A percentile compares a stretch with the other conserved stretches of the same genome.
Conservation (phyloP, 2,329 filamentous ascomycete genomes). For the Paecilomyces sp. region DNA sequence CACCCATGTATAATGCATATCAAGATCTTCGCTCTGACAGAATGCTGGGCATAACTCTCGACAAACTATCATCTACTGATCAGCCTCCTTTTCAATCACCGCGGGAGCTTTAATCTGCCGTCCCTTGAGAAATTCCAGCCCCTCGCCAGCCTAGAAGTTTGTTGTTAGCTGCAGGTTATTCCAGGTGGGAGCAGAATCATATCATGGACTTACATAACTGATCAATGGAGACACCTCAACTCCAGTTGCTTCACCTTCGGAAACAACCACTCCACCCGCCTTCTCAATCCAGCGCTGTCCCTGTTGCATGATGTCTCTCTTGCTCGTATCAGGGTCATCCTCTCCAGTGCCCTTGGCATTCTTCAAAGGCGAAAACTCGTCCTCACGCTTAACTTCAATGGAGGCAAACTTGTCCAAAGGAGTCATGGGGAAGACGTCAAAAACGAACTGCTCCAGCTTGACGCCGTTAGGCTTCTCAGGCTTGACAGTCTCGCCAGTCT, state of each 20-base stretch:
- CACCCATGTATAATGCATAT: not conserved
- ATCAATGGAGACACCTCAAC: conserved; percentile 88
- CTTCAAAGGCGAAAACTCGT: conserved; percentile 97
- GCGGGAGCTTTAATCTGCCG: conserved; percentile 57
- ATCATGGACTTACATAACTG: conserved; percentile 72
- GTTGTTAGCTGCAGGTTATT: conserved; percentile 6
- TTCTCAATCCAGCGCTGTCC: conserved; percentile 78
- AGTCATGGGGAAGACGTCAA: conserved; percentile 92
- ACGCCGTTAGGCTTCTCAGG: conserved; percentile 94
- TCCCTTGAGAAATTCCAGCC: conserved; percentile 53
- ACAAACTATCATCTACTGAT: conserved; percentile 10
- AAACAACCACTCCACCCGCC: conserved; percentile 68
- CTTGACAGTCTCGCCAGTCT: conserved; percentile 74
- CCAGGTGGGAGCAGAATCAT: not conserved
- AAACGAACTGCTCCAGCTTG: conserved; percentile 98
- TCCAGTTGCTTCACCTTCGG: conserved; percentile 55
- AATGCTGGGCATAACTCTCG: not conserved
- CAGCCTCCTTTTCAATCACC: conserved; percentile 54
- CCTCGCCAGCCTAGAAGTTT: conserved; percentile 51
- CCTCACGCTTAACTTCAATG: conserved; percentile 92
- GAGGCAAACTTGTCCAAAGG: conserved; percentile 84
- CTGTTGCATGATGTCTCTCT: conserved; percentile 80
- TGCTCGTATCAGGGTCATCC: conserved; percentile 92
- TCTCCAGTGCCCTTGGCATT: conserved; percentile 79
- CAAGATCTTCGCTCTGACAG: not conserved